Conservation (phyloP, 352 stramenopile species). For the Nothophytophthora sp. region DNA sequence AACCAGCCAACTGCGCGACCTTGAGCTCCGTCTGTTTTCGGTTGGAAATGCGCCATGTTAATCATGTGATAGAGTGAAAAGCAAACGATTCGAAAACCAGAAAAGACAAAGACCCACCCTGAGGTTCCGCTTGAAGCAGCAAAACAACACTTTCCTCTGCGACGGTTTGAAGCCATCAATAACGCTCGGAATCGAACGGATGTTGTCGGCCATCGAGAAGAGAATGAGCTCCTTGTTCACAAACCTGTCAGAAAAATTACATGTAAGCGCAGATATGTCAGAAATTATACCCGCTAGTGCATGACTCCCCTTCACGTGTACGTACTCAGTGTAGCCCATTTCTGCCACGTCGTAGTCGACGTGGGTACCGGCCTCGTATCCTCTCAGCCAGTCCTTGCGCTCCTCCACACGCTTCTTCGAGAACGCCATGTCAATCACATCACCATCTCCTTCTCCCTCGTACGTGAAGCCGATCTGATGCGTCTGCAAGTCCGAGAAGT, state of each 20-base stretch:
- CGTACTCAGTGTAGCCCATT: constrained; percentile 93
- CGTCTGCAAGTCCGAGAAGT: constrained; percentile 95
- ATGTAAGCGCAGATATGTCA: constrained; percentile 6
- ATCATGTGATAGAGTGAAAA: constrained; percentile 2
- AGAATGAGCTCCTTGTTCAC: constrained; percentile 99
- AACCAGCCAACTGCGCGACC: constrained; percentile 95
- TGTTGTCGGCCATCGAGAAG: constrained; percentile 98
- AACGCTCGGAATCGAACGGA: constrained; percentile 95
- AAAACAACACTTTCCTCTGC: constrained; percentile 98
- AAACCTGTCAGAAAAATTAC: constrained; percentile 68
- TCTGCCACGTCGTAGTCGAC: constrained; percentile 93
- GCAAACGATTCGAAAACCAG: constrained; percentile 8
- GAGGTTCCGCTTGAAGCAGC: constrained; percentile 98
- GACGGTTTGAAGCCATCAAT: constrained; percentile 99
- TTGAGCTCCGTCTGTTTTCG: constrained; percentile 69
- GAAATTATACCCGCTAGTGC: neutral
- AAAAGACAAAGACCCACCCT: constrained; percentile 69
- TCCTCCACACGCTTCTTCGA: constrained; percentile 96
- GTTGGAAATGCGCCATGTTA: constrained; percentile 3
- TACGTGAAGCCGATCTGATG: constrained; percentile 96
- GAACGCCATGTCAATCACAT: constrained; percentile 98
- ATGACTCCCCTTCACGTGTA: neutral
- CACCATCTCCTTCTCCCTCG: constrained; percentile 85
- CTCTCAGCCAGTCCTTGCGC: constrained; percentile 95
- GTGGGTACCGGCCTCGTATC: constrained; percentile 85